Evolutionary conservation across 2,329 filamentous ascomycete species (phyloP), one percentile per base, ranked within the genome.

Genomic region (Massarina eburnea): DNA sequence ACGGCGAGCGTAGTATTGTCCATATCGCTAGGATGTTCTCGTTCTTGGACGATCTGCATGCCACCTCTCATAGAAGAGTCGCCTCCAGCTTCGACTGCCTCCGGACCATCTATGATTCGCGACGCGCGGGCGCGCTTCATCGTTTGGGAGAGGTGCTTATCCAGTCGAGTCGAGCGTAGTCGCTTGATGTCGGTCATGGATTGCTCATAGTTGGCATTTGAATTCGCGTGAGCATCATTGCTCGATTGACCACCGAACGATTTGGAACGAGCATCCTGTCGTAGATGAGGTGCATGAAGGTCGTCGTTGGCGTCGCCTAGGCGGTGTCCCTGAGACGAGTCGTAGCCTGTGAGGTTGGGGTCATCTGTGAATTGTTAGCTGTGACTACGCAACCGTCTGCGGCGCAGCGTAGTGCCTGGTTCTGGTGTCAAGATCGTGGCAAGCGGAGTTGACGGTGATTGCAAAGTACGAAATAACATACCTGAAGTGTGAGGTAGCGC

Each of bases 141-240:
- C 40, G 91, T 96, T 18, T 90, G 95, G 27, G 92, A 97, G 34
- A 99, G 75, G 61, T 95, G 90, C 64, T 95, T 92, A 64, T 99
- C 92, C 65, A 97, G 86, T 22, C 94, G 85, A 18, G 92, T 97
- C 51, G 94, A 97, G 55, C 92, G 85, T 48, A 99, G 74, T 51
- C 94, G 83, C 61, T 91, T 86, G 66, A 99, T 94, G 71, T 99
- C 94, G 56, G 94, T 95, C 57, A 99, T 85, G 37, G 92, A 96
- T 73, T 91, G 95, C 74, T 97, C 92, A 66, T 97, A 94, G 21
- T 88, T 90, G 14, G 67, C 61, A 26, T 61, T 68, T 41, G 88
- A 89, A 60, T 85, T 67, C 30, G 50, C 54, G 45, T 83, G 80
- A 24, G 75, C 76, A 40, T 85, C 83, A 44, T 73, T 75, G 46